Base-by-base conservation (phyloP, 139 green algal genomes). In the Chlorella sp. region DNA sequence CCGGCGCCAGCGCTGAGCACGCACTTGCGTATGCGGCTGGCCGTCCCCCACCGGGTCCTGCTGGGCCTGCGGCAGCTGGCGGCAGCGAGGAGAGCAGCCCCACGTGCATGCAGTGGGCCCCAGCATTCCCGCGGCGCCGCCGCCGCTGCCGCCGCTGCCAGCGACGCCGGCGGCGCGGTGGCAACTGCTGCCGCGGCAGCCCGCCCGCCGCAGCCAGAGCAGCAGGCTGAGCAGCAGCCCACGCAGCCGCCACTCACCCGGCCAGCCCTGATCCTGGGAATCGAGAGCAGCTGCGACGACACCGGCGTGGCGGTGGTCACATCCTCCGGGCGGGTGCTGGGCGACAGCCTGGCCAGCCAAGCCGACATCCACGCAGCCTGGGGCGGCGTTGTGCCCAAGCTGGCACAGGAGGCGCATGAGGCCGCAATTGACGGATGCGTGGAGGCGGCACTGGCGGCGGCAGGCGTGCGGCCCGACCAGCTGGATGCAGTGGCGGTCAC, bases 281-380 rank as follows among this genome's bases (percentile, higher is more conserved):
- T 99, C 60, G 97, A 99, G 85, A 96, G 90, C 87, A 96, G 90
- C 90, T 99, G 97, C 80, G 97, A 99, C 86, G 97, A 99, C 92
- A 99, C 97, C 1, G 97, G 90, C 11, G 95, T 94, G 20, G 97
- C 96, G 34, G 90, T 99, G 1, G 94, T 99, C 26, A 92, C 84
- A 3, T 87, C 83, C 19, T 84, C 91, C 34, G 96, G 97, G 0
- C 44, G 58, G 11, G 87, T 99, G 13, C 87, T 99, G 28, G 94
- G 94, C 1, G 90, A 98, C 65, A 91, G 92, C 0, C 69, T 98
- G 17, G 91, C 91, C 20, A 91, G 89, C 3, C 96, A 99, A 88
- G 89, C 87, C 28, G 96, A 98, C n/a, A 89, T 99, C 19, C 96
- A 98, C 84, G 94, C 93, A 3, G 97, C 93, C 90, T 96, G 88